Conservation (phyloP, 768 basidiomycete species). For the Trametes coccinea region DNA sequence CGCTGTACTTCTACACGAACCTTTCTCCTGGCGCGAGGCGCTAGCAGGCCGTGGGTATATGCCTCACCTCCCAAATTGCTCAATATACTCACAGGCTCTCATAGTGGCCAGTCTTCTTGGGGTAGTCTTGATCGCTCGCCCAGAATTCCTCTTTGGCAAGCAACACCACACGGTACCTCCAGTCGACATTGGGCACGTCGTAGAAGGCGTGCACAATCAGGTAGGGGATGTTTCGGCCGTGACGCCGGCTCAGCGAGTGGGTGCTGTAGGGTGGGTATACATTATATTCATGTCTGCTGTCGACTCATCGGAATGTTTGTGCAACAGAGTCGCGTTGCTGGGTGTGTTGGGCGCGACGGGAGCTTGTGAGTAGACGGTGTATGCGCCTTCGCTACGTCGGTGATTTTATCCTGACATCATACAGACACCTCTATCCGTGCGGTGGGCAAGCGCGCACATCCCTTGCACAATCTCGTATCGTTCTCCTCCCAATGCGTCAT, state of each 20-base stretch:
- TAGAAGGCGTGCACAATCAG: conserved; percentile 12
- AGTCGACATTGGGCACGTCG: background rate
- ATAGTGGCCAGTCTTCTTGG: conserved; percentile 69
- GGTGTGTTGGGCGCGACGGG: conserved; percentile 67
- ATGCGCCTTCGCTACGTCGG: background rate
- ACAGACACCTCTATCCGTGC: conserved; percentile 56
- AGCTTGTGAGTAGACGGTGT: conserved; percentile 54
- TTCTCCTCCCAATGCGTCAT: conserved; percentile 61
- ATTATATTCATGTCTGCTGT: too few species aligned
- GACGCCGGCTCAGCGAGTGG: conserved; percentile 44
- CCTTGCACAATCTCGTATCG: conserved; percentile 69
- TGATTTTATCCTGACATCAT: background rate
- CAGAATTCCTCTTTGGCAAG: conserved; percentile 67
- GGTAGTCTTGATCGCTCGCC: conserved; percentile 80
- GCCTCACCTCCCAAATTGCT: background rate
- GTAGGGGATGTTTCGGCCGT: conserved; percentile 10
- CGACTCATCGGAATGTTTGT: too few species aligned
- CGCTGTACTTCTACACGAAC: conserved; percentile 61
- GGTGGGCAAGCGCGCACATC: conserved; percentile 75
- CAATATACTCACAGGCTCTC: background rate
- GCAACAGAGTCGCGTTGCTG: conserved; percentile 54
- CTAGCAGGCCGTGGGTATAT: conserved; percentile 48
- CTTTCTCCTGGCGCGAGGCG: conserved; percentile 53
- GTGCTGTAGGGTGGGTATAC: too few species aligned
- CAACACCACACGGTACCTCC: conserved; percentile 6